Base-by-base conservation (phyloP, 768 basidiomycete genomes). In the Cubamyces lactineus region DNA sequence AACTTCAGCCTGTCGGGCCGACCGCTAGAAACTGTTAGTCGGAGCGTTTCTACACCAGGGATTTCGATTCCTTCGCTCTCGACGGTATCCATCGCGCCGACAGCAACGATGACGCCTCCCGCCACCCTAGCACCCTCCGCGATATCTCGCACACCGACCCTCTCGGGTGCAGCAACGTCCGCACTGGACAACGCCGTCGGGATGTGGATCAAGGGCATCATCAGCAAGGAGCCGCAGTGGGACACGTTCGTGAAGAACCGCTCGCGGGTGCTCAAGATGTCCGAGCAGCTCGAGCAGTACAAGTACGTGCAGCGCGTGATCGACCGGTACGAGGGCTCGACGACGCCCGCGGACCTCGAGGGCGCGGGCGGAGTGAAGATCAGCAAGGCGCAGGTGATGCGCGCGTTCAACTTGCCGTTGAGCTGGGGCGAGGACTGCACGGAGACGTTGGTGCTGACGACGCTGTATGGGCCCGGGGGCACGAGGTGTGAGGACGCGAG, bases 381-480 rank as follows among this genome's bases (percentile, higher is more conserved):
- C 21, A 73, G 80, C 59, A 79, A 78, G 73, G 71, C 64, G 40
- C 86, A 90, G 59, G 78, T 91, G 26, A 73, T 82, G 68, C 73
- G 70, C 41, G 84, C 84, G 8, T 74, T 91, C 52, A 74, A 76
- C 19, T 69, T 87, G 16, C 75, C 79, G 34, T n/a, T 52, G 21
- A 55, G 68, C 39, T 86, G 80, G 76, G 77, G 79, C 2, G 68
- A 77, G 11, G 77, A 78, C 28, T 85, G 84, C 69, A 72, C 73
- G 16, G 85, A 85, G 65, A 84, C 81, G 6, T 71, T 85, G 50
- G 49, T 58, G 11, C 80, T 90, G 40, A 71, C 88, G 43, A 70
- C 67, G 17, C 72, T 82, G 54, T 90, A 89, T 66, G 89, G 89
- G 2, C 78, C 80, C 28, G 71, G 79, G 9, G 87, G 87, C 6